phyloP scores from a whole-genome alignment of 2,329 filamentous ascomycete species.

The Botrytis byssoidea region DNA sequence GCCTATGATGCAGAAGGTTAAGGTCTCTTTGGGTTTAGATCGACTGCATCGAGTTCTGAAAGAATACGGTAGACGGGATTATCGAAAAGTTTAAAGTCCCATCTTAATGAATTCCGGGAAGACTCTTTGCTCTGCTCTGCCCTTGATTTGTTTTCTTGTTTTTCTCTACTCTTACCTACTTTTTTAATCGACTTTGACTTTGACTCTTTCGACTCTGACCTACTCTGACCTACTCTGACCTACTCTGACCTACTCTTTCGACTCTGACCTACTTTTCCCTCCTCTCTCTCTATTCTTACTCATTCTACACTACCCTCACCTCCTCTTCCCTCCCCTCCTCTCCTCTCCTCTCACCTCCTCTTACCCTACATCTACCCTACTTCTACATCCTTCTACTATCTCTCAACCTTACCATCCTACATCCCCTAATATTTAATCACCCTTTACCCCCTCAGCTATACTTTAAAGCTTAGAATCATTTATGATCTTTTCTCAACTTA shows the following conservation, averaged over 20 bases:
- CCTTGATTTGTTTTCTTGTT: no score
- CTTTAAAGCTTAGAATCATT: not conserved
- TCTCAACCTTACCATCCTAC: not conserved
- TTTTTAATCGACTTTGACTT: not conserved
- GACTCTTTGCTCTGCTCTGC: no score
- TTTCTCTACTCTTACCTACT: no score
- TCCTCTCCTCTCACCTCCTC: not conserved
- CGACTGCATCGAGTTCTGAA: slow-evolving; percentile 1
- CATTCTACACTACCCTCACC: not conserved
- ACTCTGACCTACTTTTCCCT: not conserved
- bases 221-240: no score
- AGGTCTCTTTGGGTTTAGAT: not conserved
- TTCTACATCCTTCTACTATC: not conserved
- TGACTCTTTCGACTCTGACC: no score
- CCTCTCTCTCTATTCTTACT: not conserved
- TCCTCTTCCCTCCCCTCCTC: not conserved
- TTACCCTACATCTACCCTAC: not conserved
- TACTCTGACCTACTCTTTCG: not conserved
- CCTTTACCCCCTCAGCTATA: not conserved
- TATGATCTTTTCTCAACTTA: not conserved
- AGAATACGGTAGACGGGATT: not conserved
- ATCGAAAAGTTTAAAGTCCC: slow-evolving; percentile 1
- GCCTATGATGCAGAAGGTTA: not conserved
- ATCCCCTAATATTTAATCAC: not conserved
- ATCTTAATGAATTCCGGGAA: not conserved